Evolutionary conservation across 106 monocot genomes (phyloP), one percentile per base, ranked within the genome.

Genomic region (Chionographis japonica): DNA sequence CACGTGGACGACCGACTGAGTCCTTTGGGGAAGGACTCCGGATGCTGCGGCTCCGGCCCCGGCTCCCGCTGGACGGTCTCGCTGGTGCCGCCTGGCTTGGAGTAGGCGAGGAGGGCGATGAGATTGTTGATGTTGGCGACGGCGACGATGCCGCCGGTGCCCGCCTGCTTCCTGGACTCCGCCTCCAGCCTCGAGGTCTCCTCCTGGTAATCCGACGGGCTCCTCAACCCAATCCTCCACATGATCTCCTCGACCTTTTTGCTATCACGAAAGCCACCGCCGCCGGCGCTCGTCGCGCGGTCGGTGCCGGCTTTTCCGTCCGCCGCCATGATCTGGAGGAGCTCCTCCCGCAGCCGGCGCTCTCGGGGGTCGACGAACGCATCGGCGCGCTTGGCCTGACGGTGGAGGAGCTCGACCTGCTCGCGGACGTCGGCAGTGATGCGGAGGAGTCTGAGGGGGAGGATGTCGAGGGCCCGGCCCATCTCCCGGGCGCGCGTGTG

Each of bases 91-190:
- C 43, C 19, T 2, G 75, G 54, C 18, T 65, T 76, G 3, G 63
- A 27, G 39, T 68, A 55, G 9, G 63, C 54, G 13, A 80, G 38
- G 5, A 85, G 52, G 14, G 69, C 11, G 20, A 85, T 70, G 16
- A 85, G 73, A 55, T 8, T 72, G 51, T 77, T 73, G 35, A 85
- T 60, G 54, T 74, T 80, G 16, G 77, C 76, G 2, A 85, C 61
- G 8, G 74, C 84, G n/a, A 85, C 66, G 11, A 85, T 42, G 4
- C 84, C 84, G 3, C 84, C 84, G 12, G 84, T 85, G 39, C 84
- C 84, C 7, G 84, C 84, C 64, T 85, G 84, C 58, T 69, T 72
- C 2, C 37, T 19, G 8, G 66, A 40, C 61, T 85, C 80, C 0
- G 65, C 37, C 50, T 71, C 72, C 6, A 85, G 58, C 46, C 52